These are phyloP conservation scores for Monosporascus sp. DNA, from an alignment of 2,329 filamentous ascomycete species.

Conservation along the genomic window DNA sequence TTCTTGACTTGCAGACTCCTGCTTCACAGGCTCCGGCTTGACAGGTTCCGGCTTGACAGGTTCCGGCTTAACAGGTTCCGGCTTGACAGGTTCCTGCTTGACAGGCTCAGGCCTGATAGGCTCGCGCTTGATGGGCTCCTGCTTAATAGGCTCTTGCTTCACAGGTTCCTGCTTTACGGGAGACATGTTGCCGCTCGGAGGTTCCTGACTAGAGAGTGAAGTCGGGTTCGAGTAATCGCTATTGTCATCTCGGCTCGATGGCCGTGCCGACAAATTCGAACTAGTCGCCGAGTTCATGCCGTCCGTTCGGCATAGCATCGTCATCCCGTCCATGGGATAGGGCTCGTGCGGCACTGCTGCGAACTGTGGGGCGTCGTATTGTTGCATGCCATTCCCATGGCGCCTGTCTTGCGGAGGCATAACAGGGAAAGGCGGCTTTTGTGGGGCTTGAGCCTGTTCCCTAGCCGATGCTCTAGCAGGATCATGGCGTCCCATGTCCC, in stretches of 20 bases:
- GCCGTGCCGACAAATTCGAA: slow-evolving; percentile 54
- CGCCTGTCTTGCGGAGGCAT: slow-evolving; percentile 19
- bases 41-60: slow-evolving; percentile 62
- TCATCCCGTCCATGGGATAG: slow-evolving; percentile 94
- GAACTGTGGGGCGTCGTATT: slow-evolving; percentile 54
- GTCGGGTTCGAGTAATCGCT: slow-evolving; percentile 89
- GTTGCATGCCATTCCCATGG: slow-evolving; percentile 16
- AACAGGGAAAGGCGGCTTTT: slow-evolving; percentile 2
- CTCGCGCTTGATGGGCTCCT: slow-evolving; percentile 55
- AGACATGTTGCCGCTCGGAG: slow-evolving; percentile 66
- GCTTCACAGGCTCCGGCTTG: slow-evolving; percentile 66
- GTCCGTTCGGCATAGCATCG: slow-evolving; percentile 84
- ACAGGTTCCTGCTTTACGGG: slow-evolving; percentile 60
- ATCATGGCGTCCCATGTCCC: background rate
- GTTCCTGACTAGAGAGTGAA: slow-evolving; percentile 82
- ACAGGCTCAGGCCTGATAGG: slow-evolving; percentile 46
- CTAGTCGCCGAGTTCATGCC: slow-evolving; percentile 47
- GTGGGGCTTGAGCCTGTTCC: background rate
- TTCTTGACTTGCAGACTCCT: slow-evolving; percentile 39
- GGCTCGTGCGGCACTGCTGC: slow-evolving; percentile 80
- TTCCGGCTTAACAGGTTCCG: slow-evolving; percentile 40
- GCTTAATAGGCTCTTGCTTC: slow-evolving; percentile 54
- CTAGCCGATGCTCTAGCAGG: background rate
- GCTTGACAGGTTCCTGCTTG: slow-evolving; percentile 61
- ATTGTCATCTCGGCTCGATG: slow-evolving; percentile 79